phyloP scores from a whole-genome alignment of 306 rosid species.

The Hylodesmum podocarpum region DNA sequence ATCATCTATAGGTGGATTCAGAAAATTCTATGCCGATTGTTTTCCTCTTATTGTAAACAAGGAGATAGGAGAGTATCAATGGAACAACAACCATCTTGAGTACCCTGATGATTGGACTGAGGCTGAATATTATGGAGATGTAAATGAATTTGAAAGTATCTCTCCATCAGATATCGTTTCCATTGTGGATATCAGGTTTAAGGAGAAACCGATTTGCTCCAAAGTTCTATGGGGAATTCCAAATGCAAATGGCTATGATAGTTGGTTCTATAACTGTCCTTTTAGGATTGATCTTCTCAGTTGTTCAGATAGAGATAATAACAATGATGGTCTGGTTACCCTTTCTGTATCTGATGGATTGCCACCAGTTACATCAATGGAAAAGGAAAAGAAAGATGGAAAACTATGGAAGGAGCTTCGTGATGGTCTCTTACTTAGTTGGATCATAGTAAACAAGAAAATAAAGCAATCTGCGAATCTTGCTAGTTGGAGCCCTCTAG shows the following conservation, averaged over 20 bases:
- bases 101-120: constrained; percentile 88
- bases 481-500: constrained; percentile 89
- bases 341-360: constrained; percentile 78
- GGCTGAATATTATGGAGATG: constrained; percentile 80
- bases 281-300: constrained; percentile 80
- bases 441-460: constrained; percentile 79
- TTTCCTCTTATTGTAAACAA: constrained; percentile 82
- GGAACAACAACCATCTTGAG: constrained; percentile 51
- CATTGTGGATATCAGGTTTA: constrained; percentile 72
- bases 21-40: constrained; percentile 88
- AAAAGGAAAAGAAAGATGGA: constrained; percentile 82
- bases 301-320: constrained; percentile 58
- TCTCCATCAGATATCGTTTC: constrained; percentile 86
- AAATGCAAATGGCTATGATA: constrained; percentile 60
- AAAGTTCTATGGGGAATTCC: constrained; percentile 90
- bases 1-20: constrained; percentile 75
- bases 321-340: constrained; percentile 55
- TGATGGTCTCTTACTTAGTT: constrained; percentile 76
- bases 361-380: constrained; percentile 69
- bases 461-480: constrained; percentile 85
- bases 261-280: constrained; percentile 90
- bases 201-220: constrained; percentile 73
- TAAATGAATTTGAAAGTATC: constrained; percentile 49
- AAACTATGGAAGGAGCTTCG: constrained; percentile 82
- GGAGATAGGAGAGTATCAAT: constrained; percentile 56